Evolutionary conservation across 2,329 filamentous ascomycete genomes (phyloP).

Genomic region (Massarina eburnea): DNA sequence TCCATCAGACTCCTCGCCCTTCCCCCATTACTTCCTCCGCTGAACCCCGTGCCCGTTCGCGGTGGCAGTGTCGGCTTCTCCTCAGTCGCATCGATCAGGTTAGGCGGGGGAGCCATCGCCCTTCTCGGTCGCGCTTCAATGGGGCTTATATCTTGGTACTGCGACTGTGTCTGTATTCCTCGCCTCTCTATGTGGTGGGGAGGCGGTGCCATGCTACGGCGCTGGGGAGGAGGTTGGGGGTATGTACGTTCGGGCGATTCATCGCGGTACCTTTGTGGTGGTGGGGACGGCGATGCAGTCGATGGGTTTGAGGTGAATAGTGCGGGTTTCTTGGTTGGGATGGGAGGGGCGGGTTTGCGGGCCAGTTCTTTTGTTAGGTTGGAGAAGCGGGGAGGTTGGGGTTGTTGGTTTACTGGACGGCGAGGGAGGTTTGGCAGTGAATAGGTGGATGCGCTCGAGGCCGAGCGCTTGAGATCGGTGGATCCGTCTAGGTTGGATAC

Average conservation of each 20-base stretch:
- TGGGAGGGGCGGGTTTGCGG: slow-evolving; percentile 37
- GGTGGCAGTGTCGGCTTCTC: slow-evolving; percentile 33
- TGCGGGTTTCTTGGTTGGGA: slow-evolving; percentile 37
- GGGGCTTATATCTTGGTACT: too few species aligned
- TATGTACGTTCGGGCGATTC: slow-evolving; percentile 6
- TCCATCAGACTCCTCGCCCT: slow-evolving; percentile 37
- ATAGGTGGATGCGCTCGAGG: slow-evolving; percentile 29
- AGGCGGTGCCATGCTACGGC: slow-evolving; percentile 31
- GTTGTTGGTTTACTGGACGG: slow-evolving; percentile 10
- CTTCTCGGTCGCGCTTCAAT: background rate
- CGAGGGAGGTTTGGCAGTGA: slow-evolving; percentile 29
- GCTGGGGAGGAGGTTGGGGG: slow-evolving; percentile 21
- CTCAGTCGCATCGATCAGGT: slow-evolving; percentile 20
- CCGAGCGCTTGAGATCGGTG: slow-evolving; percentile 24
- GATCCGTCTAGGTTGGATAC: slow-evolving; percentile 25
- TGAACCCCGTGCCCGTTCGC: slow-evolving; percentile 31
- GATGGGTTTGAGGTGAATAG: slow-evolving; percentile 23
- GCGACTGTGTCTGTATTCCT: background rate
- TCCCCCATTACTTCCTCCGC: slow-evolving; percentile 14
- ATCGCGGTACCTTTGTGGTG: slow-evolving; percentile 27
- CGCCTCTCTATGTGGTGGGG: background rate
- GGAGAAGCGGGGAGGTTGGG: slow-evolving; percentile 7
- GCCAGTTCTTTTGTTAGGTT: slow-evolving; percentile 24
- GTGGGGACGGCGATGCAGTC: slow-evolving; percentile 9
- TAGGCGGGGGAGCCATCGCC: slow-evolving; percentile 24